Evolutionary conservation across 345 rosid genomes (phyloP).

Genomic region (Citrus unshiu): DNA sequence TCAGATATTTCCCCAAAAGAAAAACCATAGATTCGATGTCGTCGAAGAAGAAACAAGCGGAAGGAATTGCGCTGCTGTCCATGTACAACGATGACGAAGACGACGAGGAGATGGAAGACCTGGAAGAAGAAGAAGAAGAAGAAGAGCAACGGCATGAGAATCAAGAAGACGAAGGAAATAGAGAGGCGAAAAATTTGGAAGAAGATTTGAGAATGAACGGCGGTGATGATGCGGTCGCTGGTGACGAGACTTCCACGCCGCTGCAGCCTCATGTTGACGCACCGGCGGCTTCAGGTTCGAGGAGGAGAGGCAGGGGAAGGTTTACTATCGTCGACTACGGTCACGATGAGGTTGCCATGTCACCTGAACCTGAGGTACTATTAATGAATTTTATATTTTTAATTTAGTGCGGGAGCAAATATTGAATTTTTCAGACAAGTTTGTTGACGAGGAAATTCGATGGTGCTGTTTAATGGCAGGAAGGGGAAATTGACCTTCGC

Average conservation of each 20-base stretch:
- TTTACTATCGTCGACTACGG: slow-evolving; percentile 63
- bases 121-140: slow-evolving; percentile 30
- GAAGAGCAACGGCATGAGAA: background rate
- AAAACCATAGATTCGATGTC: slow-evolving; percentile 41
- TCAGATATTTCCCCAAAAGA: background rate
- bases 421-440: background rate
- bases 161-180: slow-evolving; percentile 18
- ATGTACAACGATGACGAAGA: slow-evolving; percentile 82
- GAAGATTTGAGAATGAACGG: slow-evolving; percentile 30
- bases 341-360: slow-evolving; percentile 64
- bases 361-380: slow-evolving; percentile 63
- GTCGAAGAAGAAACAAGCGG: slow-evolving; percentile 59
- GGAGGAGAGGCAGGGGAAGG: slow-evolving; percentile 35
- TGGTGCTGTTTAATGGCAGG: slow-evolving; percentile 34
- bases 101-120: slow-evolving; percentile 87
- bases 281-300: slow-evolving; percentile 12
- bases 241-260: slow-evolving; percentile 25
- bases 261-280: slow-evolving; percentile 18
- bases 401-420: background rate
- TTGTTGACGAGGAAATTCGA: background rate
- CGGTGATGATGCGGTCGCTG: slow-evolving; percentile 14
- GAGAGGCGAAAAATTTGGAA: slow-evolving; percentile 34
- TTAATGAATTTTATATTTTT: background rate
- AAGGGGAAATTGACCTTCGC: slow-evolving; percentile 37
- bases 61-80: slow-evolving; percentile 81